Conservation (phyloP, 768 basidiomycete species). For the Candolleomyces eurysporus region DNA sequence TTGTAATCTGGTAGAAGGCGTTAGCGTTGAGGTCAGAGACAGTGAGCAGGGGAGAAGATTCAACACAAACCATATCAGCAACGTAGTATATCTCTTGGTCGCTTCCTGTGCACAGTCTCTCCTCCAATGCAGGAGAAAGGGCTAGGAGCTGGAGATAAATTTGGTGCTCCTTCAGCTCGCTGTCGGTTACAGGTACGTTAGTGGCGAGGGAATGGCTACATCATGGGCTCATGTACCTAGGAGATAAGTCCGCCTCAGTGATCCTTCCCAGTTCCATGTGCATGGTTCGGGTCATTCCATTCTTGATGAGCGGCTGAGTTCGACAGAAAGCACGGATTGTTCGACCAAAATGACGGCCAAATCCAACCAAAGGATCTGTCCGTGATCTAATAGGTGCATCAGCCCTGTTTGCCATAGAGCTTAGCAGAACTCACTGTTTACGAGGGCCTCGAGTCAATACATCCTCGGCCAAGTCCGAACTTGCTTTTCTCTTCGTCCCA, state of each 20-base stretch:
- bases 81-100: slow-evolving; percentile 13
- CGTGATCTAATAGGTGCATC: neutral
- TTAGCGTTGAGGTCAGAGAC: neutral
- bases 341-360: slow-evolving; percentile 20
- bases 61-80: slow-evolving; percentile 14
- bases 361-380: slow-evolving; percentile 19
- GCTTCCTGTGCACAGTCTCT: slow-evolving; percentile 9
- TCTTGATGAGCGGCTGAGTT: slow-evolving; percentile 16
- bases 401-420: neutral
- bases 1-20: slow-evolving; percentile 11
- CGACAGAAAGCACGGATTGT: slow-evolving; percentile 19
- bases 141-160: slow-evolving; percentile 15
- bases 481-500: too few species aligned
- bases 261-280: slow-evolving; percentile 8
- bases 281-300: slow-evolving; percentile 11
- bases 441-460: too few species aligned
- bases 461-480: too few species aligned
- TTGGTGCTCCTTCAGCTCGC: slow-evolving; percentile 13
- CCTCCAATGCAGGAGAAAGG: slow-evolving; percentile 14
- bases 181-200: neutral
- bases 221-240: neutral
- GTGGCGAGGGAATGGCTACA: neutral
- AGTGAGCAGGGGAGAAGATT: too few species aligned
- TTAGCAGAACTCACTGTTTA: too few species aligned
- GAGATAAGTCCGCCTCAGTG: slow-evolving; percentile 3